phyloP scores from a whole-genome alignment of 192 early-diverging fungal genomes.

The Rhizophagus clarus region DNA sequence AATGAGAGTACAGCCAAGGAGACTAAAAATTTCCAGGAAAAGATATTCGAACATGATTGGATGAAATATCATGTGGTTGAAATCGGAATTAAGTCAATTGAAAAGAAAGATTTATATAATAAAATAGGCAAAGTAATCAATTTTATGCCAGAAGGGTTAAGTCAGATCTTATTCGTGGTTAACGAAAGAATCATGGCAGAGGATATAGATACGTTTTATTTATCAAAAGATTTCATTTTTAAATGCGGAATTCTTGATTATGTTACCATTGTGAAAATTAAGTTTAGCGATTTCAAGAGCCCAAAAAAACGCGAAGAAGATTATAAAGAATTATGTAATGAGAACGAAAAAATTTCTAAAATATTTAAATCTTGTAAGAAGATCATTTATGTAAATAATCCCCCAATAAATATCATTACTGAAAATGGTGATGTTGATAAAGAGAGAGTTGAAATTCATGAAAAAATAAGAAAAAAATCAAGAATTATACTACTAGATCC shows the following conservation, averaged over 20 bases:
- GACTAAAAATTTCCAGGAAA: not conserved
- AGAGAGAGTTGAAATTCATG: not conserved
- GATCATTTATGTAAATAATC: slow-evolving; percentile 19
- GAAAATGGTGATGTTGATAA: no score
- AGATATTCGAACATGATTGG: not conserved
- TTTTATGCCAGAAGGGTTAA: not conserved
- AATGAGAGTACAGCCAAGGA: not conserved
- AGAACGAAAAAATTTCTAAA: not conserved
- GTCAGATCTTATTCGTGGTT: not conserved
- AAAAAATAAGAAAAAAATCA: not conserved
- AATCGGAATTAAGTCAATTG: not conserved
- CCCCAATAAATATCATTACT: no score
- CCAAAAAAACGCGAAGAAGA: not conserved
- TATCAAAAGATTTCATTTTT: not conserved
- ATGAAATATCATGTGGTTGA: slow-evolving; percentile 8
- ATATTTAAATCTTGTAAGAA: not conserved
- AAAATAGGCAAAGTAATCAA: no score
- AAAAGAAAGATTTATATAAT: not conserved
- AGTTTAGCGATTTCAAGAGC: not conserved
- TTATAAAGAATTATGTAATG: not conserved
- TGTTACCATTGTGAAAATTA: slow-evolving; percentile 2
- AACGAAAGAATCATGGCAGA: not conserved
- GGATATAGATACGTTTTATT: not conserved
- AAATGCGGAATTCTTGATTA: not conserved
- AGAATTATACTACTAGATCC: not conserved